Conservation (phyloP, 192 early-diverging fungal genomes). For the Kappamyces sp. region DNA sequence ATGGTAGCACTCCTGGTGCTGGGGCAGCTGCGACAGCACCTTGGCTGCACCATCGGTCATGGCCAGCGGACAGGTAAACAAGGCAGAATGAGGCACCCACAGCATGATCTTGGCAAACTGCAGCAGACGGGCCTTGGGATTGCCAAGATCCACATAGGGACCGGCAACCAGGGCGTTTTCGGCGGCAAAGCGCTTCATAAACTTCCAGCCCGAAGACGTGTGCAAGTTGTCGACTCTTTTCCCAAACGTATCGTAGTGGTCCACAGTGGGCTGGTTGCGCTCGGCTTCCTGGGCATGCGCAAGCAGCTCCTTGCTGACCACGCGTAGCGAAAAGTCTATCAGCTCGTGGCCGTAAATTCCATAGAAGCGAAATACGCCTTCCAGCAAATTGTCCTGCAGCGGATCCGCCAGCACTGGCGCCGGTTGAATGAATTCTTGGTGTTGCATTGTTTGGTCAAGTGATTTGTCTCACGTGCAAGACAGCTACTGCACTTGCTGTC, state of each 20-base stretch:
- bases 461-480: too few relatives aligned
- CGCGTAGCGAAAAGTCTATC: too few relatives aligned
- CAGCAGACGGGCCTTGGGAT: constrained; percentile 45
- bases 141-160: constrained; percentile 53
- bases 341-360: too few relatives aligned
- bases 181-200: constrained; percentile 55
- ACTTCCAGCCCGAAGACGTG: constrained; percentile 55
- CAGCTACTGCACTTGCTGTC: too few relatives aligned
- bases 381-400: too few relatives aligned
- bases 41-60: constrained; percentile 73
- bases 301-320: too few relatives aligned
- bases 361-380: too few relatives aligned
- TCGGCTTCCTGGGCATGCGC: constrained; percentile 37
- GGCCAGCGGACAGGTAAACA: constrained; percentile 65
- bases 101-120: constrained; percentile 68
- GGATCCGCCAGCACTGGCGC: too few relatives aligned
- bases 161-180: constrained; percentile 62
- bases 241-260: constrained; percentile 66
- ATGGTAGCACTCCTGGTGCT: constrained; percentile 31
- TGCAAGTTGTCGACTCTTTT: constrained; percentile 56
- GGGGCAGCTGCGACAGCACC: constrained; percentile 47
- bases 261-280: constrained; percentile 54
- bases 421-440: too few relatives aligned
- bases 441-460: too few relatives aligned
- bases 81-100: constrained; percentile 45